Conservation (phyloP, 2,329 filamentous ascomycete genomes). For the Botrytis fabae region DNA sequence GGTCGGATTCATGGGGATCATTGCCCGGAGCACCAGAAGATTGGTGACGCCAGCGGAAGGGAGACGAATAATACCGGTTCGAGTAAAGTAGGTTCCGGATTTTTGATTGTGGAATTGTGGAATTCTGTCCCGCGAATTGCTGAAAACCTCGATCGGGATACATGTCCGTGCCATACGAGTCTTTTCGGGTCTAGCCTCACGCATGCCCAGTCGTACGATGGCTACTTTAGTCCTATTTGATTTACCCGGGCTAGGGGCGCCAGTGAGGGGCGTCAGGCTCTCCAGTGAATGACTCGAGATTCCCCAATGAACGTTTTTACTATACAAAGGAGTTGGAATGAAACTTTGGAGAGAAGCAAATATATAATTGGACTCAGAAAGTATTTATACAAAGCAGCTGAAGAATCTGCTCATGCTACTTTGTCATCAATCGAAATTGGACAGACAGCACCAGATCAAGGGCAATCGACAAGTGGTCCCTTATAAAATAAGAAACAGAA, state of each 20-base stretch:
- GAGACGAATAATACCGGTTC: constrained; percentile 14
- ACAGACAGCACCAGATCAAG: not conserved
- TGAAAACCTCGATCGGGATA: not conserved
- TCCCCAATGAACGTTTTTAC: not conserved
- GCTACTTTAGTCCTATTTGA: not conserved
- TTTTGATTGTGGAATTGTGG: constrained; percentile 8
- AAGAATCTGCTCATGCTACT: not conserved
- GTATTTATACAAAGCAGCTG: not conserved
- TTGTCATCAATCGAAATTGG: not conserved
- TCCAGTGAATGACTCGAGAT: not conserved
- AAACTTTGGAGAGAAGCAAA: not conserved
- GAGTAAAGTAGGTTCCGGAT: constrained; percentile 19
- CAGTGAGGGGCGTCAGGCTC: not conserved
- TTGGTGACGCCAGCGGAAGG: constrained; percentile 18
- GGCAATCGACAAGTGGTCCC: not conserved
- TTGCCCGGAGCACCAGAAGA: not conserved
- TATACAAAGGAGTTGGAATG: not conserved
- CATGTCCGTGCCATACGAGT: not conserved
- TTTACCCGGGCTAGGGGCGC: constrained; percentile 1
- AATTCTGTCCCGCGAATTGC: not conserved
- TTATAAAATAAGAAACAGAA: too few relatives aligned
- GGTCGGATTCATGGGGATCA: constrained; percentile 1
- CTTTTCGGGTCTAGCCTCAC: not conserved
- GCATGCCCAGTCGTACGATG: not conserved
- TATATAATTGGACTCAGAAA: not conserved